A percentile compares a stretch with the other conserved stretches of the same genome.
These are phyloP conservation scores for Isabelozyma pseudorhagii DNA, from an alignment of 805 yeast genomes.

Conservation along the genomic window DNA sequence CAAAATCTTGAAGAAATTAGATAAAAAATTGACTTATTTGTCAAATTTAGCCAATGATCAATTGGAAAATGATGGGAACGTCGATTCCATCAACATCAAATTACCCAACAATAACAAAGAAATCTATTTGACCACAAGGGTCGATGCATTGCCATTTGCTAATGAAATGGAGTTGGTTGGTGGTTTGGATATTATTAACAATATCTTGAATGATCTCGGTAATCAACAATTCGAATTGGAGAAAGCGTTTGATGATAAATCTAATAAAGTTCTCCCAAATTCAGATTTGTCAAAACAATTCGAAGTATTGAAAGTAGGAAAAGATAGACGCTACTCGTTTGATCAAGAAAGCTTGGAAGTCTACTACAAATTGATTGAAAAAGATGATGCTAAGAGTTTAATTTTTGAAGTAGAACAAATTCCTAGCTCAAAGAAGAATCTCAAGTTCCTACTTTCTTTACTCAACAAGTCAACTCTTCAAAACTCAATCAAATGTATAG, in stretches of 20 bases:
- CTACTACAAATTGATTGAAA: slow-evolving; percentile 19
- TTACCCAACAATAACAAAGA: slow-evolving; percentile 36
- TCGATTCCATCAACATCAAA: slow-evolving; percentile 3
- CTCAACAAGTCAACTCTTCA: slow-evolving; percentile 62
- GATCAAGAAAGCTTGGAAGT: slow-evolving; percentile 20
- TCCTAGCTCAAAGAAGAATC: slow-evolving; percentile 44
- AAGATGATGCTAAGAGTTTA: slow-evolving; percentile 46
- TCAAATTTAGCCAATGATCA: slow-evolving; percentile 18
- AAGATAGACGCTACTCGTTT: slow-evolving; percentile 17
- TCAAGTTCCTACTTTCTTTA: slow-evolving; percentile 55
- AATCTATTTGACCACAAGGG: slow-evolving; percentile 54
- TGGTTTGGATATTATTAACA: slow-evolving; percentile 51
- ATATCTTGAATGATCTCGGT: slow-evolving; percentile 50
- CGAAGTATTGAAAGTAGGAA: slow-evolving; percentile 19
- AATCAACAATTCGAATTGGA: slow-evolving; percentile 14
- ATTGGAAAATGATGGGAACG: slow-evolving; percentile 7
- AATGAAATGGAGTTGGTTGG: slow-evolving; percentile 59
- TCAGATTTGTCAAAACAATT: slow-evolving; percentile 3
- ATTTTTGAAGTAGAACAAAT: slow-evolving; percentile 35
- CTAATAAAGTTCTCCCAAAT: neutral
- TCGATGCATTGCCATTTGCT: slow-evolving; percentile 74
- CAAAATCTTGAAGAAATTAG: slow-evolving; percentile 86
- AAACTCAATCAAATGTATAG: slow-evolving; percentile 58
- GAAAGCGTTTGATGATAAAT: neutral
- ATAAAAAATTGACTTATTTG: slow-evolving; percentile 56